These are phyloP conservation scores for Zygosaccharomyces rouxii DNA, from an alignment of 805 yeast species.

Conservation along the genomic window DNA sequence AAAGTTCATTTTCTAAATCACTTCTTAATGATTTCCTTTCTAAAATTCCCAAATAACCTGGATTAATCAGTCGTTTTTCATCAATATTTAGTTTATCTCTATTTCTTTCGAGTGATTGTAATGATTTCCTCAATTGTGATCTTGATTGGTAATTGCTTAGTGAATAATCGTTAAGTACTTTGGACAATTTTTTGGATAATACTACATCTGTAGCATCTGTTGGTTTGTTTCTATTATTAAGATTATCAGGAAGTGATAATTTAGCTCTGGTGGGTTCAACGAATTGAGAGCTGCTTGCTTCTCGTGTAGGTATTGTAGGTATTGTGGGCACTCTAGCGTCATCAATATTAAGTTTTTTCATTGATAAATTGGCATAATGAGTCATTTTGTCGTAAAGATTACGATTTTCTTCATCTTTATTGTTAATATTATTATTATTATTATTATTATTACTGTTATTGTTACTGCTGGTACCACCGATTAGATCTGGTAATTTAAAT, in stretches of 20 bases:
- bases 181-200: slow-evolving; percentile 36
- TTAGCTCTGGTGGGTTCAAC: slow-evolving; percentile 13
- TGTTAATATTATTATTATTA: neutral
- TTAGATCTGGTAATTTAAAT: slow-evolving; percentile 14
- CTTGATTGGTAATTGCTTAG: slow-evolving; percentile 30
- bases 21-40: slow-evolving; percentile 57
- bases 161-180: slow-evolving; percentile 32
- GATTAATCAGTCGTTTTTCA: slow-evolving; percentile 41
- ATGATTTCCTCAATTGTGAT: slow-evolving; percentile 34
- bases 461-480: neutral
- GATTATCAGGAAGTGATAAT: slow-evolving; percentile 1
- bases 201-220: slow-evolving; percentile 24
- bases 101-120: slow-evolving; percentile 35
- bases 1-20: slow-evolving; percentile 55
- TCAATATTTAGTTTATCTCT: slow-evolving; percentile 20
- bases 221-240: slow-evolving; percentile 1
- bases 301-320: neutral
- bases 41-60: slow-evolving; percentile 51
- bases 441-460: neutral
- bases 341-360: slow-evolving; percentile 9
- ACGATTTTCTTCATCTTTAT: slow-evolving; percentile 5
- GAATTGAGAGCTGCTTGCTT: slow-evolving; percentile 5
- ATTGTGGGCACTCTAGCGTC: slow-evolving; percentile 1
- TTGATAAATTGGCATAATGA: slow-evolving; percentile 18
- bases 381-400: slow-evolving; percentile 23